Conservation (phyloP, 1,284 basidiomycete genomes). For the Apiotrichum veenhuisii region DNA sequence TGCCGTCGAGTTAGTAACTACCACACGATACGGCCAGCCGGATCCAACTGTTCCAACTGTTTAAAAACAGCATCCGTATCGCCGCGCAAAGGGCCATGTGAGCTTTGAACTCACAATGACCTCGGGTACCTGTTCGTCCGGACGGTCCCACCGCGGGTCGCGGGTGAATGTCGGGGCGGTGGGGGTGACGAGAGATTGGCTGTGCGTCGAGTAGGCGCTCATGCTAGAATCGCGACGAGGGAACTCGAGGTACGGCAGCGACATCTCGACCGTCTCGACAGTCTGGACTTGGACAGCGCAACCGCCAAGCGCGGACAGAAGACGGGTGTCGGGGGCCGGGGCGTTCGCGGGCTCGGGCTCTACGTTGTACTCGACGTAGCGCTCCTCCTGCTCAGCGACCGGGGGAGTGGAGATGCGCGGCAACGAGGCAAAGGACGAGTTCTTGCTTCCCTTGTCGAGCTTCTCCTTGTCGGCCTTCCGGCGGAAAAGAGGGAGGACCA, state of each 20-base stretch:
- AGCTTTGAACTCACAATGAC: background rate
- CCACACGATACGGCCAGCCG: no score
- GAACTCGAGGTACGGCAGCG: background rate
- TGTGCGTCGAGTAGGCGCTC: background rate
- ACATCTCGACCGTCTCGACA: background rate
- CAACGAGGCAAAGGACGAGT: background rate
- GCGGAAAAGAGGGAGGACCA: background rate
- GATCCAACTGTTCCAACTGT: no score
- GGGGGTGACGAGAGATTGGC: background rate
- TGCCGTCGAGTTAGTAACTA: background rate
- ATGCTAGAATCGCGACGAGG: background rate
- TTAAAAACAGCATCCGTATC: no score
- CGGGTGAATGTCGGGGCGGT: background rate
- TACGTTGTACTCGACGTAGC: conserved; percentile 1
- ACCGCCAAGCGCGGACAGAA: background rate
- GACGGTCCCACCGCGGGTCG: background rate
- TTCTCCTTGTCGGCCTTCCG: conserved; percentile 1
- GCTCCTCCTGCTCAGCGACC: background rate
- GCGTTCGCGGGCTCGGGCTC: background rate
- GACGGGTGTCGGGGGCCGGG: background rate
- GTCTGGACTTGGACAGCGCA: background rate
- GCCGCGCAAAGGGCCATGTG: no score
- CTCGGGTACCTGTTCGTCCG: background rate
- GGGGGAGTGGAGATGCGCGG: background rate
- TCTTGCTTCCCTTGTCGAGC: background rate